phyloP scores from a whole-genome alignment of 192 early-diverging fungal species.

The Lunasporangiospora selenospora region DNA sequence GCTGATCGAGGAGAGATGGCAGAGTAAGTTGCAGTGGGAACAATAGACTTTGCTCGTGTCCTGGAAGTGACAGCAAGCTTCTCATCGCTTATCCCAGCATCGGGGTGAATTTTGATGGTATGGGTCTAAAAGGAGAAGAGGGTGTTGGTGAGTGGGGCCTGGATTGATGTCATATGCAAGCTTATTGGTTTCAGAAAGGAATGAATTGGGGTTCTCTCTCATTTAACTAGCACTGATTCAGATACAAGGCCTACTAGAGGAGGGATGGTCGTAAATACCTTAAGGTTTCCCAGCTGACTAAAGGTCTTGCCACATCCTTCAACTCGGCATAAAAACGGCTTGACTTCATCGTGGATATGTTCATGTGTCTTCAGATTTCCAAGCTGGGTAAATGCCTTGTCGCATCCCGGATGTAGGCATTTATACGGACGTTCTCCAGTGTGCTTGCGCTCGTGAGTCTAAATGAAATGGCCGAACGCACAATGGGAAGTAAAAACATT shows the following conservation, averaged over 20 bases:
- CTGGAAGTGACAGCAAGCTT: conserved; percentile 20
- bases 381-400: conserved; percentile 82
- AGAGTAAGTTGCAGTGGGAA: too few relatives aligned
- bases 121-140: too few relatives aligned
- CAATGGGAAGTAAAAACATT: neutral
- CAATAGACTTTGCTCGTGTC: too few relatives aligned
- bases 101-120: conserved; percentile 45
- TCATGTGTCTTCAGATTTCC: conserved; percentile 87
- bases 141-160: too few relatives aligned
- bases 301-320: conserved; percentile 74
- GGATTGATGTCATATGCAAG: too few relatives aligned
- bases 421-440: conserved; percentile 69
- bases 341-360: conserved; percentile 77
- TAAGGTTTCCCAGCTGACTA: conserved; percentile 77
- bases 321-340: conserved; percentile 75
- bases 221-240: too few relatives aligned
- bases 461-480: neutral
- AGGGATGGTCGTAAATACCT: conserved; percentile 21
- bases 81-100: conserved; percentile 32
- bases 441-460: conserved; percentile 60
- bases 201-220: neutral
- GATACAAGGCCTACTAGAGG: too few relatives aligned
- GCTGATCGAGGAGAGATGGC: too few relatives aligned
- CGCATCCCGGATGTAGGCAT: conserved; percentile 71
- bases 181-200: neutral